Base-by-base conservation (phyloP, 73 alveolate genomes). In the Paramecium tetraurelia region DNA sequence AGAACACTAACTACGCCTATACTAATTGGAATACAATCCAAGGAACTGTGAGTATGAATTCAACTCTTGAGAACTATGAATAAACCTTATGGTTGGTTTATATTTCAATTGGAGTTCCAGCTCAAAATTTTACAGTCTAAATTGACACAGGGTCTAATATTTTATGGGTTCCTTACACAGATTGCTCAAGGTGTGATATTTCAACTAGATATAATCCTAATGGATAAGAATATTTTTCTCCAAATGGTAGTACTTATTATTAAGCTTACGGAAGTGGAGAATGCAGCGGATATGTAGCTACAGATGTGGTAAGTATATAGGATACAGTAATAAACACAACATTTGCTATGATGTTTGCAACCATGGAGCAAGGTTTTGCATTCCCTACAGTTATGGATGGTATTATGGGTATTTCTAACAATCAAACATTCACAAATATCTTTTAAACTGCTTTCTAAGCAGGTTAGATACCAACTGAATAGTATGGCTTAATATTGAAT, bases 301-400 rank as follows among this genome's bases (percentile, higher is more conserved):
- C 90, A 22, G 90, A 80, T 35, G 7, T 48, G 3, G 90, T 80
- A 20, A 20, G 16, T 22, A 22, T 80, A 44, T 5, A 21, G 6
- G 76, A 63, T 31, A 38, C 90, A 41, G 75, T 18, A 14, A 24
- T 80, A 7, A 80, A 80, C n/a, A 24, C 31, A 41, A 80, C 90
- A 18, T 80, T 80, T 80, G 7, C 75, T 21, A 80, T 80, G 90
- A 40, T 80, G 72, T 80, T 80, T 80, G 90, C 90, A 7, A 80
- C 90, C 1, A 31, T 31, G 46, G 90, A 80, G 18, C 20, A 33
- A 80, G 90, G 90, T 3, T 80, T 80, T 80, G 75, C 90, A 31
- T 40, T 43, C 57, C 70, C 90, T 1, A 80, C 70, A n/a, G 76
- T 44, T 20, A 31, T 44, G 46, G 70, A 41, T 44, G 90, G 90